A percentile compares a stretch with the other conserved stretches of the same genome.
These are phyloP conservation scores for Curvularia verruculosa DNA, from an alignment of 2,329 filamentous ascomycete species.

Conservation along the genomic window DNA sequence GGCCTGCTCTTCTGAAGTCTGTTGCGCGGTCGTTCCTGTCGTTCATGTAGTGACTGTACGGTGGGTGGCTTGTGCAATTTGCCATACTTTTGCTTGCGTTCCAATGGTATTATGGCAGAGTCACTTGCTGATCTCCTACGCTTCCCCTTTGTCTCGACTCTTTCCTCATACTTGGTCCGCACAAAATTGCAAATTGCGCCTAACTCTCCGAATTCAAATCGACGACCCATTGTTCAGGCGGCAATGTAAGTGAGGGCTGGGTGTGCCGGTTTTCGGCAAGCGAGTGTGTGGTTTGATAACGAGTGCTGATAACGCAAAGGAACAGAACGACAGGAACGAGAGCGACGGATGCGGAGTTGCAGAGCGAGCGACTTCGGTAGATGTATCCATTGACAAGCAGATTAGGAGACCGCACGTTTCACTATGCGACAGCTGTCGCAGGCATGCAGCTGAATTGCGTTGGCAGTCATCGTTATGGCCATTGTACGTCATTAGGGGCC, in stretches of 20 bases:
- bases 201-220: slow-evolving; percentile 13
- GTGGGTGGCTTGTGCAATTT: slow-evolving; percentile 28
- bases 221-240: slow-evolving; percentile 12
- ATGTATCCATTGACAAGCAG: slow-evolving; percentile 2
- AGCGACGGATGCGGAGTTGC: slow-evolving; percentile 1
- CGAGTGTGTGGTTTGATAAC: slow-evolving; percentile 6
- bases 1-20: slow-evolving; percentile 19
- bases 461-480: slow-evolving; percentile 12
- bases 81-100: slow-evolving; percentile 10
- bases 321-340: slow-evolving; percentile 5
- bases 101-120: neutral
- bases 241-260: neutral
- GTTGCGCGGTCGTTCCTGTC: slow-evolving; percentile 19
- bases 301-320: slow-evolving; percentile 1
- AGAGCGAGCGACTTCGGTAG: neutral
- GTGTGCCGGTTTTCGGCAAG: slow-evolving; percentile 6
- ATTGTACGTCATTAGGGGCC: slow-evolving; percentile 16
- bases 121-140: slow-evolving; percentile 17
- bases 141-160: slow-evolving; percentile 13
- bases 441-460: slow-evolving; percentile 7
- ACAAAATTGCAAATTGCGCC: slow-evolving; percentile 20
- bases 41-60: slow-evolving; percentile 14
- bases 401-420: slow-evolving; percentile 14
- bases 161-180: slow-evolving; percentile 20
- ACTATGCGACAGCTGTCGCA: slow-evolving; percentile 14